Percentiles rank a stretch among this genome's conserved stretches.
Conservation (phyloP, 441 rosid species). For the Euphorbia schlechtendalii region DNA sequence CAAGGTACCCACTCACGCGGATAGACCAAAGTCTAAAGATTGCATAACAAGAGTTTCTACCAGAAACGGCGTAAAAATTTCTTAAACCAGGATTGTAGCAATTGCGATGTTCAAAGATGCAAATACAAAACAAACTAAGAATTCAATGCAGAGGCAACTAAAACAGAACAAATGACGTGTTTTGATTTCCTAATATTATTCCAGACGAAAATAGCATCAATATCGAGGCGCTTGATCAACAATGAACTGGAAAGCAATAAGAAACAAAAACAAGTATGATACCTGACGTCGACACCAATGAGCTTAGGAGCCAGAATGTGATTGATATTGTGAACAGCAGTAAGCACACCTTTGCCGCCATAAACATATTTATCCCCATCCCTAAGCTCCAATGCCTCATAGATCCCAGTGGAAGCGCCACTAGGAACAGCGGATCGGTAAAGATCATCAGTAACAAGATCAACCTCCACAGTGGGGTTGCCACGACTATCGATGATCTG, state of each 20-base stretch:
- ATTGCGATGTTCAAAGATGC: not conserved
- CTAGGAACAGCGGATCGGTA: slow-evolving; percentile 94
- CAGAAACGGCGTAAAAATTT: too few species aligned
- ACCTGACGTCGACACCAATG: slow-evolving; percentile 88
- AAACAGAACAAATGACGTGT: not conserved
- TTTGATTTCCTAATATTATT: not conserved
- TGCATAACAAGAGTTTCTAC: too few species aligned
- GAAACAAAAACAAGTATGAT: not conserved
- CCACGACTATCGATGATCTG: slow-evolving; percentile 98
- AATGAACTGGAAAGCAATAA: not conserved
- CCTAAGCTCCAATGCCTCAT: slow-evolving; percentile 88
- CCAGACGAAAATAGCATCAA: not conserved
- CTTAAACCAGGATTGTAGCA: not conserved
- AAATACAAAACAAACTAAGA: not conserved
- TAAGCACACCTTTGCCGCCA: slow-evolving; percentile 91
- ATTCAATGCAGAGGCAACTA: not conserved
- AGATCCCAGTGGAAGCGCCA: slow-evolving; percentile 94
- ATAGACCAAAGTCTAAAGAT: not conserved
- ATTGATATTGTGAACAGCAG: slow-evolving; percentile 65
- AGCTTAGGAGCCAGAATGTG: slow-evolving; percentile 72
- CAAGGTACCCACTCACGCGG: not conserved
- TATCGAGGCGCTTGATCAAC: too few species aligned
- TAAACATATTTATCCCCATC: slow-evolving; percentile 74
- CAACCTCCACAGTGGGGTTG: slow-evolving; percentile 94
- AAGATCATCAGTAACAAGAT: slow-evolving; percentile 58